Conservation (phyloP, 495 filamentous ascomycete genomes). For the Neurospora sublineolata region DNA sequence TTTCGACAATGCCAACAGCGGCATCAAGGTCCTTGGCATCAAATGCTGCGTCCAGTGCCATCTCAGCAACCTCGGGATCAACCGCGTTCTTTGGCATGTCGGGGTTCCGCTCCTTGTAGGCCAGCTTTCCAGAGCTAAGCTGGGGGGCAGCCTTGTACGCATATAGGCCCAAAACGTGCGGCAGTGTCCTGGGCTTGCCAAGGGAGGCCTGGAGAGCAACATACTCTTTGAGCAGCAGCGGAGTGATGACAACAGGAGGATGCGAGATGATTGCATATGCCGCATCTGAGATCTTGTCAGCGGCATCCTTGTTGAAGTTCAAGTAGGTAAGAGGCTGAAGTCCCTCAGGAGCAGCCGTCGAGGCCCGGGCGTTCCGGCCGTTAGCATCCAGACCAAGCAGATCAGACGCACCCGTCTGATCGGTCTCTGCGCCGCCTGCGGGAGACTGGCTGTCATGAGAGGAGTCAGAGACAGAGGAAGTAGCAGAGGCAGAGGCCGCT, state of each 20-base stretch:
- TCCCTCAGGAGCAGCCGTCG: not conserved
- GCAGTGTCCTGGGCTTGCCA: constrained; percentile 57
- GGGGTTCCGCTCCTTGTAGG: constrained; percentile 53
- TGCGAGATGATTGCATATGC: constrained; percentile 59
- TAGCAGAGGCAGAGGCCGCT: constrained; percentile 1
- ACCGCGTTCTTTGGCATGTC: constrained; percentile 59
- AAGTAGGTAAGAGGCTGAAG: not conserved
- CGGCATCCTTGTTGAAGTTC: constrained; percentile 15
- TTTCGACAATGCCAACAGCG: constrained; percentile 69
- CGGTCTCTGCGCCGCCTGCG: constrained; percentile 3
- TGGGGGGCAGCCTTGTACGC: constrained; percentile 69
- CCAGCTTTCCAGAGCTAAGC: constrained; percentile 43
- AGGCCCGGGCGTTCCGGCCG: constrained; percentile 6
- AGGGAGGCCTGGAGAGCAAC: constrained; percentile 62
- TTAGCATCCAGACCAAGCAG: constrained; percentile 20
- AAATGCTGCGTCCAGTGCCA: constrained; percentile 68
- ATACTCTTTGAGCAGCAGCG: constrained; percentile 54
- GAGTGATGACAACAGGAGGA: constrained; percentile 72
- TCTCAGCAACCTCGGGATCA: constrained; percentile 49
- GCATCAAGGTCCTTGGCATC: constrained; percentile 60
- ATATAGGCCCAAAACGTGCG: constrained; percentile 69
- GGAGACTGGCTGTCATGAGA: constrained; percentile 7
- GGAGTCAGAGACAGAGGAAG: not conserved
- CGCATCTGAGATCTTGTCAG: constrained; percentile 35
- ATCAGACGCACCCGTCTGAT: constrained; percentile 9